phyloP scores from a whole-genome alignment of 2,329 filamentous ascomycete species.

The Scedosporium aurantiacum region DNA sequence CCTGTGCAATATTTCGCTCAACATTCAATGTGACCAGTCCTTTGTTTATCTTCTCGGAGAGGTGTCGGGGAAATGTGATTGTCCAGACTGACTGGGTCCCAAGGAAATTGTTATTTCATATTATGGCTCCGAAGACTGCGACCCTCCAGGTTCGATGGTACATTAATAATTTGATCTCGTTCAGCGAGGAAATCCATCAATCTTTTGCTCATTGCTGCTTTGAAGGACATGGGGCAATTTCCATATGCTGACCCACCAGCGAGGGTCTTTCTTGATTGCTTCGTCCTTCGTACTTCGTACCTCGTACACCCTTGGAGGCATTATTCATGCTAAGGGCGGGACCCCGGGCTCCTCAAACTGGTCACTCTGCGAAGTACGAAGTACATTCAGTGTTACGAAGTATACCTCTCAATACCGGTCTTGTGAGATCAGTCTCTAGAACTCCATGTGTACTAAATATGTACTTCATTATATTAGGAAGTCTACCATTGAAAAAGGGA shows the following conservation, averaged over 20 bases:
- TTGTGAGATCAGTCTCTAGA: neutral
- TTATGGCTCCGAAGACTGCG: neutral
- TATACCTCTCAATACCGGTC: neutral
- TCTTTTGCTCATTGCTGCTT: no score
- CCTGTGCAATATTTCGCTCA: no score
- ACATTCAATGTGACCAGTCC: no score
- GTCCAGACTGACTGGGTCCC: no score
- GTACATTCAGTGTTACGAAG: no score
- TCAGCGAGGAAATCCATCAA: no score
- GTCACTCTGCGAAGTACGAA: neutral
- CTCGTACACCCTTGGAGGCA: neutral
- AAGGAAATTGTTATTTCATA: neutral
- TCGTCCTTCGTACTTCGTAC: neutral
- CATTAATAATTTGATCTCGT: neutral
- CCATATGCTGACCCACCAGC: neutral
- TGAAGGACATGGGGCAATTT: no score
- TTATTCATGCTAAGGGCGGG: neutral
- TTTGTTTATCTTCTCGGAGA: no score
- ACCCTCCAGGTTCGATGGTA: neutral
- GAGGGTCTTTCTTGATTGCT: no score
- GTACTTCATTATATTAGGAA: neutral
- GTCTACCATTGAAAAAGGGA: neutral
- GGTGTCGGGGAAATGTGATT: no score
- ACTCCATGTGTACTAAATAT: neutral
- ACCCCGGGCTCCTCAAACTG: neutral